Evolutionary conservation across 2,329 filamentous ascomycete species (phyloP).

Genomic region (Cladosporium sphaerospermum): DNA sequence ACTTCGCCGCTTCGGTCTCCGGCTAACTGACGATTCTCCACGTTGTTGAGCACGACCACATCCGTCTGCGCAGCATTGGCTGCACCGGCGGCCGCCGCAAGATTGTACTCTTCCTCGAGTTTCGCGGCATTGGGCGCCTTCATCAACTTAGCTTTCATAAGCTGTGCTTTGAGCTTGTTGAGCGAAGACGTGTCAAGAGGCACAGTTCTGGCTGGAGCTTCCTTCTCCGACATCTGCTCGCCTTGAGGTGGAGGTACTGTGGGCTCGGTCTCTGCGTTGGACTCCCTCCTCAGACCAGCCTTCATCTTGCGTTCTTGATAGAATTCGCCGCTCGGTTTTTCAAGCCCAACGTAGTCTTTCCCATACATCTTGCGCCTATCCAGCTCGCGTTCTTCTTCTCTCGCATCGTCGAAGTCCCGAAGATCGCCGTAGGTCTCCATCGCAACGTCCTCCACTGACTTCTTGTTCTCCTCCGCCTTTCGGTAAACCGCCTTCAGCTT

Average conservation of each 20-base stretch:
- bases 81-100: slow-evolving; percentile 59
- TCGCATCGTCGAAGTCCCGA: slow-evolving; percentile 80
- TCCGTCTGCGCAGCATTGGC: slow-evolving; percentile 52
- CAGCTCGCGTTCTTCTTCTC: slow-evolving; percentile 87
- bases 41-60: slow-evolving; percentile 74
- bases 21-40: slow-evolving; percentile 84
- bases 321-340: slow-evolving; percentile 81
- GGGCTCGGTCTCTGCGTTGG: neutral
- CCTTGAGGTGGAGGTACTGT: slow-evolving; percentile 40
- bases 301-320: slow-evolving; percentile 68
- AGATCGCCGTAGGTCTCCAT: slow-evolving; percentile 74
- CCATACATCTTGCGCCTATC: slow-evolving; percentile 80
- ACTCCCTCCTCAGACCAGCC: slow-evolving; percentile 43
- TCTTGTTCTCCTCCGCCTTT: slow-evolving; percentile 65
- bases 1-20: slow-evolving; percentile 70
- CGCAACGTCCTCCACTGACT: slow-evolving; percentile 74
- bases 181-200: slow-evolving; percentile 69
- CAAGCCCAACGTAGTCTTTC: slow-evolving; percentile 73
- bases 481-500: slow-evolving; percentile 83
- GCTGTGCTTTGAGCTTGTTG: slow-evolving; percentile 83
- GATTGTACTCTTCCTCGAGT: slow-evolving; percentile 79
- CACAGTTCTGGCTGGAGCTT: slow-evolving; percentile 43
- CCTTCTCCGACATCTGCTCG: slow-evolving; percentile 51
- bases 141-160: slow-evolving; percentile 91
- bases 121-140: slow-evolving; percentile 67